Base-by-base conservation (phyloP, 1,139 yeast genomes). In the Candida sp. region DNA sequence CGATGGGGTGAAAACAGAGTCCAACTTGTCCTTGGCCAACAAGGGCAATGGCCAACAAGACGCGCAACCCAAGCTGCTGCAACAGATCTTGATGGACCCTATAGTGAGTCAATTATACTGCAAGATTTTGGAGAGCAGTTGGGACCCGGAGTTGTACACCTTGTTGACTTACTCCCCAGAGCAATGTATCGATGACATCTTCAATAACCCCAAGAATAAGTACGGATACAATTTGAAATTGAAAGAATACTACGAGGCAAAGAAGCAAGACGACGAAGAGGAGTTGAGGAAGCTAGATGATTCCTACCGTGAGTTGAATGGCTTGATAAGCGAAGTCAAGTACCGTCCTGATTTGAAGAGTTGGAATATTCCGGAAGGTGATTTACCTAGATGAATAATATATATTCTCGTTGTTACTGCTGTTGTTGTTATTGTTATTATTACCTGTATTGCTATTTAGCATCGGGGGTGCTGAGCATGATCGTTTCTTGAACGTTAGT, bases 181-280 rank as follows among this genome's bases (percentile, higher is more conserved):
- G 46, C 88, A 84, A 50, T 84, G 94, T 57, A 78, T 92, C 8
- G 84, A 85, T 41, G 96, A 90, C 64, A 88, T 93, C 2, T 81
- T 91, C 54, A 78, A 81, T 25, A 67, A 69, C 44, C 49, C 54
- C 3, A 42, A 49, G 4, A 90, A 88, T 25, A 90, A 93, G 1
- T 81, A 83, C 49, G 96, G 94, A 0, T 88, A 88, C 88, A 73
- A 66, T 56, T 67, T 68, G 47, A 71, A 68, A 41, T 45, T 65
- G 5, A 75, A 50, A 28, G 54, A 54, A 8, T 55, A 53, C 35
- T 52, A 58, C 34, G 54, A 51, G 3, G 41, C 48, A 7, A 44
- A 48, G 30, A 31, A 57, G 49, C 32, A 44, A 31, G 42, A 46
- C 22, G 54, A 52, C 11, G 51, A 50, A 27, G 47, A 56, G 25